Base-by-base conservation (phyloP, 2,329 filamentous ascomycete species). In the Penicillium freii region DNA sequence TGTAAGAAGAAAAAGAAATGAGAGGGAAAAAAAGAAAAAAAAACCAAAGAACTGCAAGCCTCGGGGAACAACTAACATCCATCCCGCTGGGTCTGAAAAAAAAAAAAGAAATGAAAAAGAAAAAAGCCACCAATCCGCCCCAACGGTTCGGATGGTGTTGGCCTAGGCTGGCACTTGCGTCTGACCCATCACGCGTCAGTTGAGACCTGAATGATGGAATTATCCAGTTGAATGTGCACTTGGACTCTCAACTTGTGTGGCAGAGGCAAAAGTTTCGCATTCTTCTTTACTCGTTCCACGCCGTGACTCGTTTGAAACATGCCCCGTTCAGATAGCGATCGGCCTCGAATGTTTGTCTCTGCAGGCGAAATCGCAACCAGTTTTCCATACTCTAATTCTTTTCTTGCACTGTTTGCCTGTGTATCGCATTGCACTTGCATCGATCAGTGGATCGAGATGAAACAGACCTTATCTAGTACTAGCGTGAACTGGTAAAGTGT, bases 171-270 rank as follows among this genome's bases (percentile, higher is more conserved):
- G 43, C 47, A 51, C 34, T 38, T 55, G 45, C 46, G 33, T 71
- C 63, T 69, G 69, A 72, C 61, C 60, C 65, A 68, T 72, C 69
- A 71, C 66, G 66, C 66, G 66, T 70, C 69, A 68, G 62, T 63
- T 58, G 40, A 59, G 52, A 56, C 61, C 52, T 43, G 31, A 63
- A 62, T 57, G 39, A 17, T 39, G 15, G 53, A 51, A 58, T 47
- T 51, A 23, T 29, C 10, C 43, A 53, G 42, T 56, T 56, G 54
- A 46, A 53, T 52, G 44, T 47, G 27, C n/a, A 33, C n/a, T 46
- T 51, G 25, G 9, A 25, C 19, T 17, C 25, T 48, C 27, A 8
- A 53, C 33, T 39, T 45, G 45, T 34, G 54, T 59, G 49, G 54
- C 19, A 44, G 33, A 42, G 21, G 45, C 36, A 36, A 17, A 29